Base-by-base conservation (phyloP, 2,329 filamentous ascomycete genomes). In the Aspergillus fumigatiaffinis region DNA sequence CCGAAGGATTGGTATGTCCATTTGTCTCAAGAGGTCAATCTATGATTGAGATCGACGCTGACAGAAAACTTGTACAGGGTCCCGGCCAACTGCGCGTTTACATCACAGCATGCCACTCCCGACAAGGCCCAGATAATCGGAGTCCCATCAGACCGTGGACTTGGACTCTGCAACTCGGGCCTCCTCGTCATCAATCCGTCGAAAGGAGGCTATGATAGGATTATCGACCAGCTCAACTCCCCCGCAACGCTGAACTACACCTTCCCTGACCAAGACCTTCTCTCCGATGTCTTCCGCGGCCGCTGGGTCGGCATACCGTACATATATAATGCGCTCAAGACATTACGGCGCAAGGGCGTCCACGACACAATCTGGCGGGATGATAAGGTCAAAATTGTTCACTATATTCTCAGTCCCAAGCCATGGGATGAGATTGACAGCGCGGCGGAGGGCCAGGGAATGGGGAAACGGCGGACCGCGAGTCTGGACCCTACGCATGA, bases 1-100 rank as follows among this genome's bases (percentile, higher is more conserved):
- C 91, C 91, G 0, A 73, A 77, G 51, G 77, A 90, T 71, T 96
- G 90, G 86, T 84, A 76, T 52, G 75, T 48, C 42, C 6, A 17
- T 17, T 23, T 25, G 41, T 50, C 12, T 38, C 52, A 21, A 52
- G 26, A 38, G 14, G 14, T 17, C 10, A 52, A 46, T 17, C 25
- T 26, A 9, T 25, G 41, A 21, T 26, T 25, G 23, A 7, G n/a
- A 21, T 17, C 5, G 60, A 59, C 59, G 57, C 60, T 38, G 6
- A 38, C 32, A n/a, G 6, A 12, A 38, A 38, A 7, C 32, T 2
- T 17, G 32, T 17, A 3, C 14, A 69, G 59, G 57, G 54, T 82
- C 7, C 82, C 84, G 0, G 75, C 77, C 54, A 87, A 87, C 61
- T 87, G 84, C 68, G 84, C 83, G 9, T 87, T 83, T 69, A 87